Evolutionary conservation across 805 yeast genomes (phyloP).

Genomic region (Candida ulmi): DNA sequence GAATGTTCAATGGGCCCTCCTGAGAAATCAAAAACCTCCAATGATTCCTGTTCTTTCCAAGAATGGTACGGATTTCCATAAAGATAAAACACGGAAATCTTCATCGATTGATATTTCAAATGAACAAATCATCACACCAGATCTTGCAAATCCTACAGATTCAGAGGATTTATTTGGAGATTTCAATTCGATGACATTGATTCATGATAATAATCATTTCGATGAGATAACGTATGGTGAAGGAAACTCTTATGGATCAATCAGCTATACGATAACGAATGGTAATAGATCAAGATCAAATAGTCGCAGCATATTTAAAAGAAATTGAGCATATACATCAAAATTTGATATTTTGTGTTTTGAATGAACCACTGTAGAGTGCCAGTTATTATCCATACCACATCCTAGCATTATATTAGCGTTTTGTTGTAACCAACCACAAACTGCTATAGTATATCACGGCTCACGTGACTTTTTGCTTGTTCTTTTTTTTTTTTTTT

Average conservation of each 20-base stretch:
- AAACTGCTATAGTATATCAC: no score
- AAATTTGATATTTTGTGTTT: no score
- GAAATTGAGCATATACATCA: slow-evolving; percentile 10
- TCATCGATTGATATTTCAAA: slow-evolving; percentile 25
- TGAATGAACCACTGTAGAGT: no score
- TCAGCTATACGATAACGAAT: slow-evolving; percentile 33
- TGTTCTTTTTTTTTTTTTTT: no score
- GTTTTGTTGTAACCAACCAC: no score
- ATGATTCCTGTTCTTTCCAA: slow-evolving; percentile 78
- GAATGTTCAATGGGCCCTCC: slow-evolving; percentile 88
- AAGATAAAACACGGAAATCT: slow-evolving; percentile 18
- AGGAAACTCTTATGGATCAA: slow-evolving; percentile 34
- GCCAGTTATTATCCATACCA: no score
- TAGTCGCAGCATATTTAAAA: slow-evolving; percentile 28
- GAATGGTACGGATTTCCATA: slow-evolving; percentile 45
- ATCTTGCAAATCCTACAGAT: slow-evolving; percentile 16
- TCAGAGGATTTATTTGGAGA: slow-evolving; percentile 74
- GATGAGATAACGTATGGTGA: slow-evolving; percentile 42
- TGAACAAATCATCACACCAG: slow-evolving; percentile 13
- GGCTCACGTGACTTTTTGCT: no score
- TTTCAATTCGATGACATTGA: slow-evolving; percentile 81
- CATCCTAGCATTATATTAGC: no score
- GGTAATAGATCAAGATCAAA: slow-evolving; percentile 32
- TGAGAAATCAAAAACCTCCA: slow-evolving; percentile 92
- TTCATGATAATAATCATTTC: slow-evolving; percentile 53